phyloP scores from a whole-genome alignment of 2,329 filamentous ascomycete species.

The Aureobasidium vineae region DNA sequence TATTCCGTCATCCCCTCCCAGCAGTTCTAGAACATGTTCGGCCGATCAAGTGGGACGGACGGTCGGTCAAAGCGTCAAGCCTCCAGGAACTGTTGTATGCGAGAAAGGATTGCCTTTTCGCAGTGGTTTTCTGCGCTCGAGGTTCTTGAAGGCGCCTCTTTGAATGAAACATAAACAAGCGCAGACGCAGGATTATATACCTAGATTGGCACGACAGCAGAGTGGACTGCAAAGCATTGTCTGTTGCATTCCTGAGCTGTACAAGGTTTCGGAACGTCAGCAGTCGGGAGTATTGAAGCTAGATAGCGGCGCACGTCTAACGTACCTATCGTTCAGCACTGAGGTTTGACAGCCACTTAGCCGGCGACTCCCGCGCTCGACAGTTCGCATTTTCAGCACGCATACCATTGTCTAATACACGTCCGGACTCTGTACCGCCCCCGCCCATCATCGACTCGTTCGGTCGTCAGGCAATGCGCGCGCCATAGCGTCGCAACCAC shows the following conservation, averaged over 20 bases:
- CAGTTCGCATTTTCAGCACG: neutral
- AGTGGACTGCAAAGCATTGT: neutral
- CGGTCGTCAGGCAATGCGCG: slow-evolving; percentile 18
- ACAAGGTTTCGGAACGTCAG: neutral
- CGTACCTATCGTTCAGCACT: neutral
- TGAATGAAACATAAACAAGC: neutral
- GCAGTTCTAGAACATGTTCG: slow-evolving; percentile 6
- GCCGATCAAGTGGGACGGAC: neutral
- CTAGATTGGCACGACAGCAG: no score
- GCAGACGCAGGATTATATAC: neutral
- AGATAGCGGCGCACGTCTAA: neutral
- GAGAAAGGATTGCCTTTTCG: neutral
- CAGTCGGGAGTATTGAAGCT: neutral
- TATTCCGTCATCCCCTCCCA: neutral
- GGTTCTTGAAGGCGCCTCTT: neutral
- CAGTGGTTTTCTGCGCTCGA: neutral
- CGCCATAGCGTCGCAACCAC: slow-evolving; percentile 15
- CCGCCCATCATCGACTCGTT: neutral
- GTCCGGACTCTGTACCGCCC: neutral
- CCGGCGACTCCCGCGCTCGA: slow-evolving; percentile 8
- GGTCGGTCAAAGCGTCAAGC: neutral
- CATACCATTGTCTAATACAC: neutral
- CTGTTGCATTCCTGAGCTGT: neutral
- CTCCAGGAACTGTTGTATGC: neutral
- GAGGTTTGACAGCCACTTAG: slow-evolving; percentile 7